A percentile compares a stretch with the other conserved stretches of the same genome.
phyloP scores from a whole-genome alignment of 2,329 filamentous ascomycete species.

The Aspergillus sp. region DNA sequence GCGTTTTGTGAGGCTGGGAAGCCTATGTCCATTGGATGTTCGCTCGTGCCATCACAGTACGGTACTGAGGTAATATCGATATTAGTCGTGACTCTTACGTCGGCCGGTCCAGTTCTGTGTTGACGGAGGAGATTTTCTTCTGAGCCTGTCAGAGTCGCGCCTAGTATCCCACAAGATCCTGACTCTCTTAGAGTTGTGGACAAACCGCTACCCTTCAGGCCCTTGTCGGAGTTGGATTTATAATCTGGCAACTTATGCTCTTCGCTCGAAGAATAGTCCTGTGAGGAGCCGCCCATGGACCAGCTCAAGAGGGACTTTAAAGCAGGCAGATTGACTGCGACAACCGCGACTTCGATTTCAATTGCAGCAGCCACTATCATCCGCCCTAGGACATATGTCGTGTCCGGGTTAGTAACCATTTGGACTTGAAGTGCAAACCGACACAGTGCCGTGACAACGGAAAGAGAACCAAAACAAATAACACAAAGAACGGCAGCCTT shows the following conservation, averaged over 20 bases:
- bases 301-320: not conserved
- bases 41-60: not conserved
- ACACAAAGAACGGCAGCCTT: not conserved
- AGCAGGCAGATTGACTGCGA: slow-evolving; percentile 1
- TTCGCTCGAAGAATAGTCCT: not conserved
- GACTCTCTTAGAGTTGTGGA: not conserved
- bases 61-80: not conserved
- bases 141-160: not conserved
- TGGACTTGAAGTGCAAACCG: not conserved
- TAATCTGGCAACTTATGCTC: not conserved
- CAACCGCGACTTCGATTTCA: not conserved
- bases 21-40: not conserved
- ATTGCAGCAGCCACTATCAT: not conserved
- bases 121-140: not conserved
- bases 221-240: not conserved
- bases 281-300: not conserved
- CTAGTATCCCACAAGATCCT: not conserved
- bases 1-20: not conserved
- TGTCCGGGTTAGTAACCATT: not conserved
- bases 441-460: not conserved
- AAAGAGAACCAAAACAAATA: not conserved
- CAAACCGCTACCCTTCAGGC: not conserved
- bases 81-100: not conserved
- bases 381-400: not conserved
- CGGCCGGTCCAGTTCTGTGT: too few species aligned